A percentile compares a stretch with the other conserved stretches of the same genome.
phyloP scores from a whole-genome alignment of 257 asterid species.

The Solanum appendiculatum region DNA sequence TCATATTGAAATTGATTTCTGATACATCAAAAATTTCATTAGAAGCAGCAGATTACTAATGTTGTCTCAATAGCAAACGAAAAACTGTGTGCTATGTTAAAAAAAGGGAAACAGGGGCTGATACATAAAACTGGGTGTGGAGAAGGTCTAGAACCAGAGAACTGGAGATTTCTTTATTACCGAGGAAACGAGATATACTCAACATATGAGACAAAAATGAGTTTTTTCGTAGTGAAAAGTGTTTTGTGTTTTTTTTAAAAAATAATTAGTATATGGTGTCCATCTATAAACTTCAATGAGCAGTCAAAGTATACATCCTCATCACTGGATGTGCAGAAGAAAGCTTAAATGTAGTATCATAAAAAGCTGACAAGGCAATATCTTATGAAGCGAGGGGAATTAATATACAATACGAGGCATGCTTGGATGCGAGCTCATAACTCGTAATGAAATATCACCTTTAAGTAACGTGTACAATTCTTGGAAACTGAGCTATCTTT shows the following conservation, averaged over 20 bases:
- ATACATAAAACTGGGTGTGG: not conserved
- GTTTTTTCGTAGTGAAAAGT: not conserved
- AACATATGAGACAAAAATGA: not conserved
- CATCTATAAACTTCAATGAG: not conserved
- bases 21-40: not conserved
- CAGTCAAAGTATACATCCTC: not conserved
- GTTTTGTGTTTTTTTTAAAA: not conserved
- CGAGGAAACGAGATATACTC: not conserved
- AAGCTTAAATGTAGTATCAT: not conserved
- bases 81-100: not conserved
- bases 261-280: not conserved
- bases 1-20: not conserved
- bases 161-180: not conserved
- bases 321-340: not conserved
- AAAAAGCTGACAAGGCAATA: not conserved
- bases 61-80: not conserved
- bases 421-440: not conserved
- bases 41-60: not conserved
- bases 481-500: slow-evolving; percentile 45
- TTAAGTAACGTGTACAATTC: slow-evolving; percentile 45
- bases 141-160: not conserved
- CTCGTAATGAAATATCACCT: slow-evolving; percentile 23
- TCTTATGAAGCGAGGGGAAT: not conserved
- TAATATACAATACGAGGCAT: not conserved
- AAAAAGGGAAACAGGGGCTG: not conserved